phyloP scores from a whole-genome alignment of 108 stramenopile genomes.

The Pseudonitzschia multistriata region DNA sequence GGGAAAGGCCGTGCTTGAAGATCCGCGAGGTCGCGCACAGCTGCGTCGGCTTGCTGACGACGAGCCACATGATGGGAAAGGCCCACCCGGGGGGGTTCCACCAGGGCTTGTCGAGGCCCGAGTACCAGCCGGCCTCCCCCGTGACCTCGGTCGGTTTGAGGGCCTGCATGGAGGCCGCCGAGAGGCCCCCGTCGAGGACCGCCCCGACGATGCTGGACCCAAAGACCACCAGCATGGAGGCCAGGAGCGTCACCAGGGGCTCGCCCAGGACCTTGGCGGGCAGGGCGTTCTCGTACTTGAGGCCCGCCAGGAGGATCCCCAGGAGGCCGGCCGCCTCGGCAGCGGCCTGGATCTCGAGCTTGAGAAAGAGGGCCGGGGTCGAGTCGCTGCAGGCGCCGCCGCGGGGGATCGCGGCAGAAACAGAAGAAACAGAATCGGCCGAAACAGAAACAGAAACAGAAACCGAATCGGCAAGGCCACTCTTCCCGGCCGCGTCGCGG shows the following conservation, averaged over 20 bases:
- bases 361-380: conserved; percentile 17
- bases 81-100: conserved; percentile 76
- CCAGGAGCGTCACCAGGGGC: conserved; percentile 21
- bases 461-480: neutral
- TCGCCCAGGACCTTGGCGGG: neutral
- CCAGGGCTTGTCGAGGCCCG: conserved; percentile 42
- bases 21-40: conserved; percentile 41
- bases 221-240: conserved; percentile 34
- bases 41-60: conserved; percentile 76
- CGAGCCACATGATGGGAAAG: conserved; percentile 80
- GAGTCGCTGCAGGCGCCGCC: conserved; percentile 17
- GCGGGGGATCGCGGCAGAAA: neutral
- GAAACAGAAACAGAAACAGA: neutral
- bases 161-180: conserved; percentile 53
- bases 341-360: conserved; percentile 7
- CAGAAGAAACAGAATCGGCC: neutral
- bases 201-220: conserved; percentile 40
- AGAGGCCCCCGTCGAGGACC: conserved; percentile 40
- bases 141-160: conserved; percentile 44
- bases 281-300: neutral
- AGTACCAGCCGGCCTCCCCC: conserved; percentile 60
- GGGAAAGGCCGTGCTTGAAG: conserved; percentile 5
- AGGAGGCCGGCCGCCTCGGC: conserved; percentile 19
- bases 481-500: too few species aligned
- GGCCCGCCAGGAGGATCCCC: conserved; percentile 7